Conservation (phyloP, 768 basidiomycete genomes). For the Boletus insuetus region DNA sequence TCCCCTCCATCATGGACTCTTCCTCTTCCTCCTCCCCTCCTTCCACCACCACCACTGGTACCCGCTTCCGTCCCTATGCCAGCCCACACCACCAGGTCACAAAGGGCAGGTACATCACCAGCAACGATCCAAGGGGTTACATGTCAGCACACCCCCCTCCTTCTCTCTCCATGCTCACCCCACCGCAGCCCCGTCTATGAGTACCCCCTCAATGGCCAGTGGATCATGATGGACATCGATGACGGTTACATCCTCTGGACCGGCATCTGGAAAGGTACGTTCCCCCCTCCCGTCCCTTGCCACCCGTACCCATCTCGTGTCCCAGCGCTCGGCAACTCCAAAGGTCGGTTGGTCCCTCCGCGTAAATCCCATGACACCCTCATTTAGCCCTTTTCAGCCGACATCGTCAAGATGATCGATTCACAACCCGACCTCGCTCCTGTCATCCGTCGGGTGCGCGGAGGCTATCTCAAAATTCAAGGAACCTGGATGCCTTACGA, state of each 20-base stretch:
- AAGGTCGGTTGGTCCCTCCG: slow-evolving; percentile 48
- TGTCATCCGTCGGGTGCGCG: slow-evolving; percentile 79
- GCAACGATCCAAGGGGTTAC: slow-evolving; percentile 85
- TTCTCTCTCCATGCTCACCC: slow-evolving; percentile 1
- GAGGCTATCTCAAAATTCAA: slow-evolving; percentile 88
- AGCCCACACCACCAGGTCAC: slow-evolving; percentile 78
- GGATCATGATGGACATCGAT: slow-evolving; percentile 96
- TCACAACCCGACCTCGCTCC: slow-evolving; percentile 84
- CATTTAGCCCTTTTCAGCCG: slow-evolving; percentile 50
- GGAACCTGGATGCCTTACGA: slow-evolving; percentile 95
- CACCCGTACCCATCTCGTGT: slow-evolving; percentile 9
- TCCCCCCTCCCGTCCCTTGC: background rate
- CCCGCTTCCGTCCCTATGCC: slow-evolving; percentile 64
- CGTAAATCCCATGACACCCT: slow-evolving; percentile 4
- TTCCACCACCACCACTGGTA: slow-evolving; percentile 24
- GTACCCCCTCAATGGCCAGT: slow-evolving; percentile 84
- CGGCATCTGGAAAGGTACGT: slow-evolving; percentile 87
- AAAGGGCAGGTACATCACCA: slow-evolving; percentile 85
- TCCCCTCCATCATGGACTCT: slow-evolving; percentile 37
- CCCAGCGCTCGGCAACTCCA: slow-evolving; percentile 82
- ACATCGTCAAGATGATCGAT: slow-evolving; percentile 92
- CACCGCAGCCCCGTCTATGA: slow-evolving; percentile 75
- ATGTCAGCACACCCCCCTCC: slow-evolving; percentile 51
- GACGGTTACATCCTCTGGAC: slow-evolving; percentile 93
- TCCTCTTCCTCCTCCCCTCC: slow-evolving; percentile 33